phyloP scores from a whole-genome alignment of 2,329 filamentous ascomycete species.

The Apiospora marii region DNA sequence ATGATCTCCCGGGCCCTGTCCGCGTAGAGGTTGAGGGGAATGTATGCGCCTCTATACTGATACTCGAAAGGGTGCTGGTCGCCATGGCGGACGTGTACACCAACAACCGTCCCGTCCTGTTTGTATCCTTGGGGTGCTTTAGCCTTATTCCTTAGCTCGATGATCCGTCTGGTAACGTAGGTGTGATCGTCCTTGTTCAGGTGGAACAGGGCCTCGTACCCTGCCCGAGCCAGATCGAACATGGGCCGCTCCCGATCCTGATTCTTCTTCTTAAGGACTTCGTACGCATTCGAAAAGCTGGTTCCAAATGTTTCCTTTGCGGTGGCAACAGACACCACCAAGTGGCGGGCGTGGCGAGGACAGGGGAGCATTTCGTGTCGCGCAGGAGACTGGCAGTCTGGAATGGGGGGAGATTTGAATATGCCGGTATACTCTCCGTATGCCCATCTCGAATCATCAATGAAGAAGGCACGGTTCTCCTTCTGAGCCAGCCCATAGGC shows the following conservation, averaged over 20 bases:
- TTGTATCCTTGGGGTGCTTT: conserved; percentile 50
- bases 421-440: conserved; percentile 79
- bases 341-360: conserved; percentile 76
- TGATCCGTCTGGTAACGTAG: conserved; percentile 69
- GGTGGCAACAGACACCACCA: conserved; percentile 77
- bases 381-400: conserved; percentile 75
- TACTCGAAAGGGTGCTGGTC: conserved; percentile 80
- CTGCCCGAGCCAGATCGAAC: conserved; percentile 72
- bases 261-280: conserved; percentile 56
- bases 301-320: conserved; percentile 69
- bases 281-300: conserved; percentile 61
- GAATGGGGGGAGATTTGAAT: conserved; percentile 72
- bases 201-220: conserved; percentile 78
- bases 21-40: conserved; percentile 75
- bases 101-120: conserved; percentile 65
- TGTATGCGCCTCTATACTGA: conserved; percentile 79
- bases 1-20: conserved; percentile 65
- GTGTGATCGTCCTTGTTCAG: conserved; percentile 69
- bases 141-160: conserved; percentile 60
- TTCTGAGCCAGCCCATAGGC: conserved; percentile 81
- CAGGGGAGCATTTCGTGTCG: conserved; percentile 80
- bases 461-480: conserved; percentile 80
- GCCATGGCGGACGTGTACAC: conserved; percentile 81
- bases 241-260: conserved; percentile 65
- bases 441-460: conserved; percentile 85